Conservation (phyloP, 345 rosid species). For the Psidium guajava region DNA sequence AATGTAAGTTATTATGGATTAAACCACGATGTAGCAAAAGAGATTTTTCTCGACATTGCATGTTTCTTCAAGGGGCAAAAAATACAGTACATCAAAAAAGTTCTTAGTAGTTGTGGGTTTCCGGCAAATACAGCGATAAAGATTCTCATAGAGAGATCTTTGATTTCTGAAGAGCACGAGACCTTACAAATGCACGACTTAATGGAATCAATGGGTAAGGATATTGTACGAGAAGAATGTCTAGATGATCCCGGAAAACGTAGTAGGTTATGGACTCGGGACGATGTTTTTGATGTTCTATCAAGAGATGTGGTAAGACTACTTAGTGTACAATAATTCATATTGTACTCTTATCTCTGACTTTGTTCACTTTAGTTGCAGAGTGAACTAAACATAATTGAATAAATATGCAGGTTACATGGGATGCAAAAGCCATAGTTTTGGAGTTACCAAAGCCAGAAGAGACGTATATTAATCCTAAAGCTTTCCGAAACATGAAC, state of each 20-base stretch:
- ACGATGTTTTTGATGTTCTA: background rate
- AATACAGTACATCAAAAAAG: background rate
- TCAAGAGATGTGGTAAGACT: fast-evolving
- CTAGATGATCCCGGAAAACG: background rate
- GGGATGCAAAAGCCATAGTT: no score
- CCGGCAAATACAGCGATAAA: background rate
- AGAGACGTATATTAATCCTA: no score
- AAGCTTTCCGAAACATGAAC: no score
- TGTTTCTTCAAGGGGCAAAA: background rate
- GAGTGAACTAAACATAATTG: no score
- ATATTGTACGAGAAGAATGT: background rate
- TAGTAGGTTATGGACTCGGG: background rate
- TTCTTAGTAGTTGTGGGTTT: fast-evolving
- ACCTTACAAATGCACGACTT: background rate
- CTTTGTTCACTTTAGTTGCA: no score
- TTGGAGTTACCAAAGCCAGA: no score
- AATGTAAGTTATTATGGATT: background rate
- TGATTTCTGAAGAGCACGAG: background rate
- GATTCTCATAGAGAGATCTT: background rate
- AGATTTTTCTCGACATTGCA: background rate
- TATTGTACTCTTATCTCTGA: no score
- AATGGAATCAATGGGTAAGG: background rate
- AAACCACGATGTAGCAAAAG: background rate
- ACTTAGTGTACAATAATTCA: background rate
- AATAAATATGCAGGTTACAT: no score